A percentile compares a stretch with the other conserved stretches of the same genome.
Conservation (phyloP, 768 basidiomycete genomes). For the Mrakia hoshinonis region DNA sequence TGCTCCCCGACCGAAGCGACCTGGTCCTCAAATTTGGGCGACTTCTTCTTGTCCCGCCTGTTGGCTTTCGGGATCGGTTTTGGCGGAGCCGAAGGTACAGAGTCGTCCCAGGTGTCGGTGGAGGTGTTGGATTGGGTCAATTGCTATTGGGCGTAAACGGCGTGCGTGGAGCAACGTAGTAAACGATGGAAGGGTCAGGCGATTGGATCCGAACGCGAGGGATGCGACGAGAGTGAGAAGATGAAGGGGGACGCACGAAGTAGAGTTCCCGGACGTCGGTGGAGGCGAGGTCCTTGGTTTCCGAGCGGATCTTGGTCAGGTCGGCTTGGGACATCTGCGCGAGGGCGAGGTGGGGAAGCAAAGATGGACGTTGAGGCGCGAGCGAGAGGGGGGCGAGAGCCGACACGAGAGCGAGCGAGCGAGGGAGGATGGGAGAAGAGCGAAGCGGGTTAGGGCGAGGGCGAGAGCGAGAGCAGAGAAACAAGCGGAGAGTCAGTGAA, state of each 20-base stretch:
- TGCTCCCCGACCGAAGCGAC: slow-evolving; percentile 5
- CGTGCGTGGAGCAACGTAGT: neutral
- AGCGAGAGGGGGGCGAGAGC: too few species aligned
- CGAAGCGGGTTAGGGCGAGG: too few species aligned
- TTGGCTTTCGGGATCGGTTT: slow-evolving; percentile 11
- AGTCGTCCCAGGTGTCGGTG: neutral
- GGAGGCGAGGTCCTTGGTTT: slow-evolving; percentile 55
- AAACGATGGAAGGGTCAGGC: neutral
- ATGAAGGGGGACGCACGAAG: slow-evolving; percentile 57
- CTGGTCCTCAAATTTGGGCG: slow-evolving; percentile 14
- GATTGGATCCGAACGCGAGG: neutral
- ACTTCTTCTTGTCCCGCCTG: slow-evolving; percentile 10
- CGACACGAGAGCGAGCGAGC: too few species aligned
- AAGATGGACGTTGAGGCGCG: neutral
- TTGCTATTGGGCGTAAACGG: neutral
- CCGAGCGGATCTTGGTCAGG: slow-evolving; percentile 50
- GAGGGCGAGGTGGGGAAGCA: slow-evolving; percentile 25
- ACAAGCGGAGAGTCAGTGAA: too few species aligned
- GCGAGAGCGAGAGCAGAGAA: too few species aligned
- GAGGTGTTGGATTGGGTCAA: neutral
- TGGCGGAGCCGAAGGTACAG: neutral
- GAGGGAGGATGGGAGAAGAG: too few species aligned
- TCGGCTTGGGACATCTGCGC: slow-evolving; percentile 68
- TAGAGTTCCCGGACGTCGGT: slow-evolving; percentile 87
- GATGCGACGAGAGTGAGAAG: neutral